Percentiles rank a stretch among this genome's conserved stretches.
phyloP scores from a whole-genome alignment of 2,329 filamentous ascomycete species.

The Penicillium fuscoglaucum region DNA sequence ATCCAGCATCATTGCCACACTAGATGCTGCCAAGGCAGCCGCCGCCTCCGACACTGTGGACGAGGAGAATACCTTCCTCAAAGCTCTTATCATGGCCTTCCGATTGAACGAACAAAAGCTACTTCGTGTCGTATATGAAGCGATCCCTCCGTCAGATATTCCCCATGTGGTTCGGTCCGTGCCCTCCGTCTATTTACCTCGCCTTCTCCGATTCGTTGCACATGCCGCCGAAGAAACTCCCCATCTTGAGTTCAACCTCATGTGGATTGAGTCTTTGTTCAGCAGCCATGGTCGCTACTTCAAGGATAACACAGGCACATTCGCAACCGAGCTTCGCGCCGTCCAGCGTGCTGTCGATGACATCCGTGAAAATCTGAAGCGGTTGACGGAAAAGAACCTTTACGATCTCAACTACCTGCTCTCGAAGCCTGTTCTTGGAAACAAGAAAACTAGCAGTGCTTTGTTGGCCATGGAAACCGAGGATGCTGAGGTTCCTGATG shows the following conservation, averaged over 20 bases:
- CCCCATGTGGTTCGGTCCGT: slow-evolving; percentile 74
- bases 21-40: slow-evolving; percentile 50
- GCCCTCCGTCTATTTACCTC: slow-evolving; percentile 81
- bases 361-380: slow-evolving; percentile 79
- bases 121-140: slow-evolving; percentile 81
- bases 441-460: slow-evolving; percentile 31
- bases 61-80: slow-evolving; percentile 74
- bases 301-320: slow-evolving; percentile 73
- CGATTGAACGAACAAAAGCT: slow-evolving; percentile 84
- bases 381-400: slow-evolving; percentile 81
- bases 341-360: slow-evolving; percentile 77
- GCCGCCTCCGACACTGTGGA: slow-evolving; percentile 53
- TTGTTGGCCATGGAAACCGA: slow-evolving; percentile 34
- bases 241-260: slow-evolving; percentile 89
- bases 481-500: slow-evolving; percentile 28
- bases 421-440: slow-evolving; percentile 48
- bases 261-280: slow-evolving; percentile 84
- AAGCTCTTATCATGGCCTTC: slow-evolving; percentile 95
- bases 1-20: slow-evolving; percentile 74
- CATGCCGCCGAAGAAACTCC: slow-evolving; percentile 85
- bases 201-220: slow-evolving; percentile 83
- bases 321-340: slow-evolving; percentile 80
- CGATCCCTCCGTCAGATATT: slow-evolving; percentile 73
- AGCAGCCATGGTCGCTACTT: slow-evolving; percentile 83
- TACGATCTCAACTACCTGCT: slow-evolving; percentile 86